These are phyloP conservation scores for Lecanicillium sp. DNA, from an alignment of 2,329 filamentous ascomycete genomes.

Conservation along the genomic window DNA sequence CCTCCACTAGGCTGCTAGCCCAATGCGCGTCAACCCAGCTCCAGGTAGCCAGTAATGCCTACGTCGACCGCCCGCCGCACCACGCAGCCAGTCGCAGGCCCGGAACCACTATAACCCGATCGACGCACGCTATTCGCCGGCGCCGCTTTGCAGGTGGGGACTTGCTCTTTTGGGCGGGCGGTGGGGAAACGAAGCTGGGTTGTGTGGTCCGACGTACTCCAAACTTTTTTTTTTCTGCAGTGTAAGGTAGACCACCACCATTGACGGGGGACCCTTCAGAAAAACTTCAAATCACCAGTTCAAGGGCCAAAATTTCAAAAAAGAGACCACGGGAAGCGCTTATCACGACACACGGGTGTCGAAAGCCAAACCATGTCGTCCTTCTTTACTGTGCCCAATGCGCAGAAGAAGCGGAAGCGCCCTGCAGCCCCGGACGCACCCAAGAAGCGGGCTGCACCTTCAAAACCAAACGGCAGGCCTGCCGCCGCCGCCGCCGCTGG, in stretches of 20 bases:
- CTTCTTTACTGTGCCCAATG: conserved; percentile 85
- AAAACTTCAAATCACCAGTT: conserved; percentile 19
- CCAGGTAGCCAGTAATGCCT: not conserved
- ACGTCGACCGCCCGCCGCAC: conserved; percentile 1
- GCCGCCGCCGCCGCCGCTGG: too few relatives aligned
- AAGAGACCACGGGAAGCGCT: too few relatives aligned
- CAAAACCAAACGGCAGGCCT: conserved; percentile 34
- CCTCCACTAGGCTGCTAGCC: conserved; percentile 12
- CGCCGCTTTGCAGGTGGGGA: conserved; percentile 4
- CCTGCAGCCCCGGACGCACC: conserved; percentile 43
- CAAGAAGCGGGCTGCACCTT: conserved; percentile 50
- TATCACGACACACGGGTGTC: conserved; percentile 13
- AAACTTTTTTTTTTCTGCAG: conserved; percentile 33
- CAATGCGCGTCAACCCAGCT: conserved; percentile 12
- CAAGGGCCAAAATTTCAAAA: conserved; percentile 12
- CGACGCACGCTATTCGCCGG: conserved; percentile 16
- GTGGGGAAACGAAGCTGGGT: too few relatives aligned
- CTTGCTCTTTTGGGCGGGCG: conserved; percentile 10
- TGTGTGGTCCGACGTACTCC: conserved; percentile 15
- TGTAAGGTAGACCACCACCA: conserved; percentile 4
- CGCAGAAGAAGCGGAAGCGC: conserved; percentile 87
- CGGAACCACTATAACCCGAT: conserved; percentile 24
- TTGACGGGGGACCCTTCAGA: too few relatives aligned
- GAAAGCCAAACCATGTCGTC: conserved; percentile 67
- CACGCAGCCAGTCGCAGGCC: too few relatives aligned